Percentiles rank a stretch among this genome's conserved stretches.
Conservation (phyloP, 163 green algal species). For the Prototheca stagnorum region DNA sequence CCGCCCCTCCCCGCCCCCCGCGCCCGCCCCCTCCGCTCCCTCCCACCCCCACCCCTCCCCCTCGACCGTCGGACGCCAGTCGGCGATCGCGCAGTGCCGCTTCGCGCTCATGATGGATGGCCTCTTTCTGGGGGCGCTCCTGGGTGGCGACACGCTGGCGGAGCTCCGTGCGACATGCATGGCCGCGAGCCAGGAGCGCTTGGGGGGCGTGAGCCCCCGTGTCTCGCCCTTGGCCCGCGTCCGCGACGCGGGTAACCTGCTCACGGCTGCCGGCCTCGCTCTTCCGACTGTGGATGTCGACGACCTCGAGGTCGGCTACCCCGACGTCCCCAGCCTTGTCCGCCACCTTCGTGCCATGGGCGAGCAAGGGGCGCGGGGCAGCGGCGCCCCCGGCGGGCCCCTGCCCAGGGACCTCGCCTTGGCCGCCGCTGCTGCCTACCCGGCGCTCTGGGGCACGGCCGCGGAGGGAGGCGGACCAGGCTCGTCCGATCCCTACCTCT, state of each 20-base stretch:
- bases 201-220: conserved; percentile 66
- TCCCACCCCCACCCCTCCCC: neutral
- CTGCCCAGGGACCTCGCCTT: conserved; percentile 41
- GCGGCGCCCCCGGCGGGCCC: conserved; percentile 24
- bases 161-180: conserved; percentile 71
- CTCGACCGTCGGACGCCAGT: too few relatives aligned
- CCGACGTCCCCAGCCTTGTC: conserved; percentile 35
- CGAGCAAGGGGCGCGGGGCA: too few relatives aligned
- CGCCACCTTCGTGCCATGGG: conserved; percentile 60
- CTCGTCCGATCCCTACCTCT: too few relatives aligned
- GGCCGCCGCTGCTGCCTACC: conserved; percentile 24
- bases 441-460: conserved; percentile 13
- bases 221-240: conserved; percentile 77
- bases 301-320: conserved; percentile 58
- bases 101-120: conserved; percentile 62
- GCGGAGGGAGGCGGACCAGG: too few relatives aligned
- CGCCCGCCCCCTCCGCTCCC: neutral
- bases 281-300: conserved; percentile 89
- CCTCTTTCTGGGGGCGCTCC: conserved; percentile 66
- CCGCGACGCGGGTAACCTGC: conserved; percentile 77
- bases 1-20: too few relatives aligned
- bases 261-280: conserved; percentile 61
- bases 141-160: conserved; percentile 70
- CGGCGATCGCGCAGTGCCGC: conserved; percentile 49
- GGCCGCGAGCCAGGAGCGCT: conserved; percentile 62